Evolutionary conservation across 192 early-diverging fungal genomes (phyloP).

Genomic region (Gigaspora rosea): DNA sequence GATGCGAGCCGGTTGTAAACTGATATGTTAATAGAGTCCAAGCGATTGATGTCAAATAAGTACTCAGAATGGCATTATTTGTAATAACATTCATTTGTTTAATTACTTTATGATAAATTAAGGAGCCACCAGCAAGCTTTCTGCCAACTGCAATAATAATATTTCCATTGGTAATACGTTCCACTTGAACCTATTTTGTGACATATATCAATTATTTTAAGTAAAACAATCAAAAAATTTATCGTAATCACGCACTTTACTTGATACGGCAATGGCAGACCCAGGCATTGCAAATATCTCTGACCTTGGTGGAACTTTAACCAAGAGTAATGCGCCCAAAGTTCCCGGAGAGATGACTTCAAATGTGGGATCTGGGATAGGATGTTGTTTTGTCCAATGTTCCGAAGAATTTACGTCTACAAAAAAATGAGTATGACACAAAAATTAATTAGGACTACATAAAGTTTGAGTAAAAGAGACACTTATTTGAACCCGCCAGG

Average conservation of each 20-base stretch:
- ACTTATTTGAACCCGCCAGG: not conserved
- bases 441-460: not conserved
- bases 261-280: conserved; percentile 54
- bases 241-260: conserved; percentile 38
- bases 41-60: not conserved
- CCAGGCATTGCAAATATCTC: conserved; percentile 56
- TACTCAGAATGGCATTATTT: not conserved
- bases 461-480: not conserved
- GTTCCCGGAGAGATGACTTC: conserved; percentile 54
- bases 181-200: conserved; percentile 30
- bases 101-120: conserved; percentile 49
- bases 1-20: conserved; percentile 54
- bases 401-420: conserved; percentile 43
- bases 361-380: conserved; percentile 53
- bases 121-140: conserved; percentile 36
- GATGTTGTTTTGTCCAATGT: conserved; percentile 44
- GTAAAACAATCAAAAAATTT: not conserved
- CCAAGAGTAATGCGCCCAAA: conserved; percentile 45
- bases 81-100: not conserved
- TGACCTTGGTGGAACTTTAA: conserved; percentile 53
- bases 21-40: conserved; percentile 29
- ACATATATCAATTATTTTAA: not conserved
- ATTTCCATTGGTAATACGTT: conserved; percentile 37
- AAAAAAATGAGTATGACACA: not conserved
- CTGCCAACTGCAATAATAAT: conserved; percentile 36